Conservation (phyloP, 2,329 filamentous ascomycete species). For the Colletotrichum sp. region DNA sequence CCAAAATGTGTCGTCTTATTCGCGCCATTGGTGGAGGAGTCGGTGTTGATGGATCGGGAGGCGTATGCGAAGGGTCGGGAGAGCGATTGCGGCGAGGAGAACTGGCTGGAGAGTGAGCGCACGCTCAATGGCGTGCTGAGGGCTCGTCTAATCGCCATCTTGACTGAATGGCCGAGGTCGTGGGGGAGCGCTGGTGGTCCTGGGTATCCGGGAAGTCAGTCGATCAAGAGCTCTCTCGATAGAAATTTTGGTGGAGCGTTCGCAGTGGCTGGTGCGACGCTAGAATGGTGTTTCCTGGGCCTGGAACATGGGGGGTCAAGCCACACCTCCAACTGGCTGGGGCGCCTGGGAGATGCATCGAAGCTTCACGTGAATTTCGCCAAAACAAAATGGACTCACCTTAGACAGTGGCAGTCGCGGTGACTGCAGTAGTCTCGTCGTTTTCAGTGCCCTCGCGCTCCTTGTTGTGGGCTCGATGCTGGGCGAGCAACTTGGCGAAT, state of each 20-base stretch:
- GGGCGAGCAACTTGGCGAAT: slow-evolving; percentile 27
- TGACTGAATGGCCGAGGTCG: neutral
- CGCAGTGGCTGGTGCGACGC: slow-evolving; percentile 16
- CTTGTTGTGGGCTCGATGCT: neutral
- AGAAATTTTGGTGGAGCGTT: slow-evolving; percentile 16
- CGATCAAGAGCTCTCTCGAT: slow-evolving; percentile 8
- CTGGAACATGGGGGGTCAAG: neutral
- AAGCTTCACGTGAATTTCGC: neutral
- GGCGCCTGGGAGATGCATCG: neutral
- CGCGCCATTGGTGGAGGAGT: slow-evolving; percentile 33
- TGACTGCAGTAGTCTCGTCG: neutral
- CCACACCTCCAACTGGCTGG: slow-evolving; percentile 9
- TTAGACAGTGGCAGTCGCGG: neutral
- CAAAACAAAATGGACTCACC: neutral
- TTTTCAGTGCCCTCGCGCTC: neutral
- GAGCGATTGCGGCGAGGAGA: neutral
- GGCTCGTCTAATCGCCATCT: slow-evolving; percentile 7
- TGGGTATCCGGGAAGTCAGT: slow-evolving; percentile 1
- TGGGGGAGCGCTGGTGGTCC: slow-evolving; percentile 12
- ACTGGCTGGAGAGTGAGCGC: neutral
- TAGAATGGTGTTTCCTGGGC: neutral
- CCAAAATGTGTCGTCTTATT: slow-evolving; percentile 84
- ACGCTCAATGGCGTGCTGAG: slow-evolving; percentile 11
- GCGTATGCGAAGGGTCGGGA: slow-evolving; percentile 31
- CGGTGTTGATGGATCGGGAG: slow-evolving; percentile 26